Base-by-base conservation (phyloP, 75 land plant species). In the Pinus albicaulis region DNA sequence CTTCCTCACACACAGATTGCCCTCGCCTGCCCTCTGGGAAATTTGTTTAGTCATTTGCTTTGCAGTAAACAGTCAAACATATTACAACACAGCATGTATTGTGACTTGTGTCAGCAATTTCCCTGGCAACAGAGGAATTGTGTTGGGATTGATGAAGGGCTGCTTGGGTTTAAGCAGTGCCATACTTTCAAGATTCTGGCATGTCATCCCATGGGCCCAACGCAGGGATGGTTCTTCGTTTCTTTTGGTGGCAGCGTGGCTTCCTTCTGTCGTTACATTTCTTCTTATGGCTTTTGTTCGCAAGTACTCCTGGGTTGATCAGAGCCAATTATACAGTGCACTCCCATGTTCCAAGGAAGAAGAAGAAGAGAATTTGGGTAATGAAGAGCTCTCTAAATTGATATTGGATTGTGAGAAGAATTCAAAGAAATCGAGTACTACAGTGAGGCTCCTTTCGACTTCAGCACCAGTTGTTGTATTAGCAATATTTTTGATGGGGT, bases 111-210 rank as follows among this genome's bases (percentile, higher is more conserved):
- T 83, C 38, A 75, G 69, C 52, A 75, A 76, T 31, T 83, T 83
- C 25, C 84, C 85, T 0, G 38, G 20, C 15, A 41, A 76, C 78
- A 31, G 85, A 20, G 85, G 85, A 7, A 36, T 81, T 17, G 59
- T 83, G 19, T 58, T 83, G 23, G 73, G 79, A 7, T 38, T 83
- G 57, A 31, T 83, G 63, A 83, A 83, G 65, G 85, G 85, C 3
- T 83, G 66, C 65, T 55, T 82, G 19, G 85, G 85, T 3, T 71
- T 83, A n/a, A 82, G 85, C 36, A 75, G 82, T 38, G 85, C 85
- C 65, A 81, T 83, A 7, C 64, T 83, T 17, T 75, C 85, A 3
- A 71, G 56, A 36, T 22, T 76, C 20, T 82, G 76, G 58, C 71
- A 56, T 16, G 77, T 79, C 1, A 31, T 81, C 3, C 53, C 26